Evolutionary conservation across 2,329 filamentous ascomycete species (phyloP).

Genomic region (Claviceps lovelessii): DNA sequence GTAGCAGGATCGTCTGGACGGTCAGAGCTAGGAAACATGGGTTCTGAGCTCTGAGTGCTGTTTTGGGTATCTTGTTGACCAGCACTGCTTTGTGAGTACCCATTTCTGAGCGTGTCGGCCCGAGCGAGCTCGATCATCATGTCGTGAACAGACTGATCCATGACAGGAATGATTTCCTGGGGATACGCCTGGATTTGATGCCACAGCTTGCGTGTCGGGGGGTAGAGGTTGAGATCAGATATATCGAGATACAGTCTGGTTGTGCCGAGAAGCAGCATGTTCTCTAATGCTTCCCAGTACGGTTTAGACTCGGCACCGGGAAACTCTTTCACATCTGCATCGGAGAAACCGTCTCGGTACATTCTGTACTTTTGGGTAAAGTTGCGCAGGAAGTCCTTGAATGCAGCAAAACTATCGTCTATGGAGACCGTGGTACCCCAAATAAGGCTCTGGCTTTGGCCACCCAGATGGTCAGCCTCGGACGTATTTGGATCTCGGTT

Average conservation of each 20-base stretch:
- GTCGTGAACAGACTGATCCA: slow-evolving; percentile 91
- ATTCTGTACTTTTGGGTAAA: slow-evolving; percentile 90
- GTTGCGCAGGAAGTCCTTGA: slow-evolving; percentile 85
- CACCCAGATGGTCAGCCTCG: slow-evolving; percentile 77
- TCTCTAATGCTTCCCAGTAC: slow-evolving; percentile 73
- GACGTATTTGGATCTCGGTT: slow-evolving; percentile 70
- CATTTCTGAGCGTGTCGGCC: slow-evolving; percentile 58
- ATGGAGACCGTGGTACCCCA: slow-evolving; percentile 98
- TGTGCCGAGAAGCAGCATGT: slow-evolving; percentile 78
- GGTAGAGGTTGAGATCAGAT: slow-evolving; percentile 80
- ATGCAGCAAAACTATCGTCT: slow-evolving; percentile 69
- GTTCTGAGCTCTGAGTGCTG: slow-evolving; percentile 52
- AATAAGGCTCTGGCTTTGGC: slow-evolving; percentile 67
- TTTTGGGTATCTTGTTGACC: slow-evolving; percentile 30
- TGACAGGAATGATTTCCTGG: slow-evolving; percentile 87
- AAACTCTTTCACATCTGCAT: slow-evolving; percentile 55
- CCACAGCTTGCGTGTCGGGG: slow-evolving; percentile 84
- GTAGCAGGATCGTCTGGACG: slow-evolving; percentile 34
- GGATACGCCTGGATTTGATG: slow-evolving; percentile 90
- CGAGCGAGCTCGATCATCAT: slow-evolving; percentile 81
- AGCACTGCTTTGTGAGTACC: slow-evolving; percentile 44
- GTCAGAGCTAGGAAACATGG: slow-evolving; percentile 69
- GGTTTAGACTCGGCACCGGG: slow-evolving; percentile 65
- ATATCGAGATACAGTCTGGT: slow-evolving; percentile 78
- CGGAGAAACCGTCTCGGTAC: slow-evolving; percentile 72